phyloP scores from a whole-genome alignment of 75 land plant genomes.

The Pinus tabuliformis region DNA sequence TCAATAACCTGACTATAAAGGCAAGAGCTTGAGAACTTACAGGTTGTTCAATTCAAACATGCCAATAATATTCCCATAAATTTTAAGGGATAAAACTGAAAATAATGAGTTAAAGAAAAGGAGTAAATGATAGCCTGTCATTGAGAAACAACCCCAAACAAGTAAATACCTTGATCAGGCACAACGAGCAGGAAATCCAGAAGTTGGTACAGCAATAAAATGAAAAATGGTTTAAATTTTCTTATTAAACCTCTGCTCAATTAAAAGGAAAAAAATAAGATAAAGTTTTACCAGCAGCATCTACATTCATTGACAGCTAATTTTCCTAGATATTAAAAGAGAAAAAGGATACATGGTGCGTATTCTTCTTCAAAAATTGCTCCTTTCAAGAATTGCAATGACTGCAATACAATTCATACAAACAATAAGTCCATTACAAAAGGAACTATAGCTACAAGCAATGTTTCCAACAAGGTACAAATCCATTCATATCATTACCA shows the following conservation, averaged over 20 bases:
- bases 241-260: background rate
- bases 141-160: background rate
- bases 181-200: background rate
- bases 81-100: slow-evolving; percentile 84
- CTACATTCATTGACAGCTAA: background rate
- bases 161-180: background rate
- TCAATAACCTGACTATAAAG: background rate
- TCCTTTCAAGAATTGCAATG: slow-evolving; percentile 77
- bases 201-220: background rate
- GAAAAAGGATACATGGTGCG: slow-evolving; percentile 91
- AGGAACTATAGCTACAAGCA: background rate
- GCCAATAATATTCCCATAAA: slow-evolving; percentile 96
- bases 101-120: slow-evolving; percentile 22
- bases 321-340: slow-evolving; percentile 25
- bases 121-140: too few species aligned
- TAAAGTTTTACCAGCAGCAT: background rate
- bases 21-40: slow-evolving; percentile 44
- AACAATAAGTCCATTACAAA: background rate
- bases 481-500: background rate
- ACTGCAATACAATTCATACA: slow-evolving; percentile 41
- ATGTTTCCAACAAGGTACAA: background rate
- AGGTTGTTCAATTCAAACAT: slow-evolving; percentile 99
- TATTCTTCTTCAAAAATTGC: slow-evolving; percentile 83
- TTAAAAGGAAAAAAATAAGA: background rate
- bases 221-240: background rate